Evolutionary conservation across 805 yeast species (phyloP), one percentile per base, ranked within the genome.

Genomic region (Wickerhamomyces silvicola): DNA sequence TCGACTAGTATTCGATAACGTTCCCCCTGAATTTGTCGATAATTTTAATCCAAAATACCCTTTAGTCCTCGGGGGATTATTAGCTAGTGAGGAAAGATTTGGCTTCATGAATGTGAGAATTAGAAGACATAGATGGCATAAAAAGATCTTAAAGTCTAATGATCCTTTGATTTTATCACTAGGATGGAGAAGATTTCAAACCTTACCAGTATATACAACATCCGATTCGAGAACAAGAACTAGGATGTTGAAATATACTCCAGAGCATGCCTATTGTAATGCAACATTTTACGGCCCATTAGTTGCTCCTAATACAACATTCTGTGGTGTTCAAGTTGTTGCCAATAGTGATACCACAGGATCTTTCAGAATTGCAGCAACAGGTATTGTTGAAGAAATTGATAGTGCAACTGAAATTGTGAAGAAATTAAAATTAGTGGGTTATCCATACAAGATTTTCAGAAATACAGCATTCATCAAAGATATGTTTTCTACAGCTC

Each of bases 171-270:
- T 92, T 33, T 57, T 92, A 30, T 90, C 97, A 0, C 62, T 92
- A 26, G 99, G 99, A 23, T 92, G 98, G 99, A 78, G 99, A 65
- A 72, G 99, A 58, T 94, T 92, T 65, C 99, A 92, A 60, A 88
- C 98, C 0, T 63, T 90, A 34, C 99, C 99, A 7, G 72, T 92
- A 17, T 92, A 88, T 57, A 88, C 98, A 4, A 92, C 98, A 0
- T 78, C 95, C 6, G 99, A 92, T 59, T 92, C 98, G 6, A 73
- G 99, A 62, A 92, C 99, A 10, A 75, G 99, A 67, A 90, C 88
- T 52, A 81, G 98, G 64, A 85, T 92, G 96, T 71, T 92, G 62
- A 92, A 92, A 56, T 92, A 92, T 57, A 92, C 98, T 0, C 98
- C 98, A 7, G 99, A 92, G 54, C 99, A 92, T 59, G 85, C 96